Conservation (phyloP, 495 filamentous ascomycete species). For the Cudoniella acicularis region DNA sequence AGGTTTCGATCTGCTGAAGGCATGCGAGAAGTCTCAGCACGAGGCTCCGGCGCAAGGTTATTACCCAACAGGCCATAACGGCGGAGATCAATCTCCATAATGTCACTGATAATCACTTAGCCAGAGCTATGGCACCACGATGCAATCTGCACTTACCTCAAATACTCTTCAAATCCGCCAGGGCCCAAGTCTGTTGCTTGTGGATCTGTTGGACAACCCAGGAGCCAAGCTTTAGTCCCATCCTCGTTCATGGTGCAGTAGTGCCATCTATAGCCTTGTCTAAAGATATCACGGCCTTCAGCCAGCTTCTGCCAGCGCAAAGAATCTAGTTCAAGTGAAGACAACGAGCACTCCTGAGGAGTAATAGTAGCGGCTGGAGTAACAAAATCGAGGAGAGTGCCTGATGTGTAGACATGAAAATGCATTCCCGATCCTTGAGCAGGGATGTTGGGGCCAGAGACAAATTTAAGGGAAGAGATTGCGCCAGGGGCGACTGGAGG, state of each 20-base stretch:
- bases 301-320: conserved; percentile 91
- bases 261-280: conserved; percentile 86
- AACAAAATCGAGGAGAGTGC: conserved; percentile 86
- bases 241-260: conserved; percentile 93
- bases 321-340: conserved; percentile 77
- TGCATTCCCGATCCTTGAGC: conserved; percentile 85
- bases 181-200: conserved; percentile 40
- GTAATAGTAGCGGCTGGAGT: conserved; percentile 84
- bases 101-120: conserved; percentile 51
- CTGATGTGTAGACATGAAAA: conserved; percentile 92
- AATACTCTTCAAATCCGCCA: conserved; percentile 71
- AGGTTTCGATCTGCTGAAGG: conserved; percentile 31
- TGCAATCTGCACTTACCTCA: conserved; percentile 42
- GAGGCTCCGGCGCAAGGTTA: conserved; percentile 57
- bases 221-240: conserved; percentile 90
- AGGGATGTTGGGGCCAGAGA: conserved; percentile 83
- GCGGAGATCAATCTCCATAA: conserved; percentile 83
- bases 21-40: conserved; percentile 52
- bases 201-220: conserved; percentile 80
- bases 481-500: conserved; percentile 71
- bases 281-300: conserved; percentile 89
- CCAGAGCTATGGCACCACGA: no score
- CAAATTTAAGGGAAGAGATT: conserved; percentile 85
- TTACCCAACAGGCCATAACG: conserved; percentile 85
- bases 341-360: conserved; percentile 82